A percentile compares a stretch with the other conserved stretches of the same genome.
Conservation (phyloP, 208 protist genomes). For the Acanthamoeba castellanii region DNA sequence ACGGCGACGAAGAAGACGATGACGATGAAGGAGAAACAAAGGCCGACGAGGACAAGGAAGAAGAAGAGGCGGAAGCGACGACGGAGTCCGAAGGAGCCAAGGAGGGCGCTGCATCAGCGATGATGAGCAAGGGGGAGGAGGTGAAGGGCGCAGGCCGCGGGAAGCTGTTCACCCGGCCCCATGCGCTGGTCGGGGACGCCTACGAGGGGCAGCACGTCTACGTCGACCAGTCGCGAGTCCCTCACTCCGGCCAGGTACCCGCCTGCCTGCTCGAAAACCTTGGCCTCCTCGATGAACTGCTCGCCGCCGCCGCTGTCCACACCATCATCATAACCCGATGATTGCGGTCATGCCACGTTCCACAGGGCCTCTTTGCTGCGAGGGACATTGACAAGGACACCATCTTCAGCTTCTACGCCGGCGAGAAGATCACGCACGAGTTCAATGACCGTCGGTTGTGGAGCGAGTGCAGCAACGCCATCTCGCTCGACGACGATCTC, state of each 20-base stretch:
- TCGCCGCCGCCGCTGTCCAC: no score
- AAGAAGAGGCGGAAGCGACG: not conserved
- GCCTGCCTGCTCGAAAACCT: not conserved
- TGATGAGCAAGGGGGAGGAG: not conserved
- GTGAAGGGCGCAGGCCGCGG: not conserved
- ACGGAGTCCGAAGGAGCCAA: not conserved
- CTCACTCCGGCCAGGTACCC: not conserved
- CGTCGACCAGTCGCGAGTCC: not conserved
- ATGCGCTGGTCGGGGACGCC: not conserved
- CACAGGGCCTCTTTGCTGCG: slow-evolving; percentile 17
- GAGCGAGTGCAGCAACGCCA: slow-evolving; percentile 29
- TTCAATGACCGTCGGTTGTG: not conserved
- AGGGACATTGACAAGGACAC: not conserved
- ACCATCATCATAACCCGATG: no score
- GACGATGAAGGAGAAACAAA: not conserved
- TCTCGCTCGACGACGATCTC: not conserved
- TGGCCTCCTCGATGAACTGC: no score
- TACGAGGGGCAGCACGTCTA: slow-evolving; percentile 49
- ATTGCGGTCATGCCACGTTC: not conserved
- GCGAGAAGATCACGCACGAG: slow-evolving; percentile 38
- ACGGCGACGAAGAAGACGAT: not conserved
- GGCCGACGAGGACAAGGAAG: not conserved
- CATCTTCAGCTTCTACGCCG: slow-evolving; percentile 37
- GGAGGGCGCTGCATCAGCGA: not conserved
- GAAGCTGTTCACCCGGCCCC: not conserved